Percentiles rank a stretch among this genome's conserved stretches.
Conservation (phyloP, 1,139 yeast genomes). For the Kluyveromyces sp. region DNA sequence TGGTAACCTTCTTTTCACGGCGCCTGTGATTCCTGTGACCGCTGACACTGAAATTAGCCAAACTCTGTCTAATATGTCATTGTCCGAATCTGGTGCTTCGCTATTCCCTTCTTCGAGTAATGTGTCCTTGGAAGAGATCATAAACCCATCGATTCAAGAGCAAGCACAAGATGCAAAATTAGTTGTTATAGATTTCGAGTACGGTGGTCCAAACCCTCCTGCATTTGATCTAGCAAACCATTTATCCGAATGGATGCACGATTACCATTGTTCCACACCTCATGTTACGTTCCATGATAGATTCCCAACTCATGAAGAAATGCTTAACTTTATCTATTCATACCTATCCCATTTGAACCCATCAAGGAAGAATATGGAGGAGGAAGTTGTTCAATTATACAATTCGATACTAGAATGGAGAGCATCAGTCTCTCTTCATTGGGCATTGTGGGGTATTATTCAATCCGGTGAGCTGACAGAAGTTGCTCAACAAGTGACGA, state of each 20-base stretch:
- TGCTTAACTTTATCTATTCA: constrained; percentile 62
- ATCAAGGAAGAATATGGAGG: constrained; percentile 34
- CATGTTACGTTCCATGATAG: constrained; percentile 47
- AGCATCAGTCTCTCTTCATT: constrained; percentile 65
- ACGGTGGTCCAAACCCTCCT: constrained; percentile 87
- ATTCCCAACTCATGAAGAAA: constrained; percentile 64
- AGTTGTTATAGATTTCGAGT: constrained; percentile 94
- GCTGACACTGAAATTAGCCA: constrained; percentile 32
- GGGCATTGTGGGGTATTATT: constrained; percentile 91
- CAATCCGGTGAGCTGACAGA: constrained; percentile 46
- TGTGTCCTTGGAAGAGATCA: constrained; percentile 30
- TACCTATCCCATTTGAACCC: constrained; percentile 42
- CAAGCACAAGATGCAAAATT: constrained; percentile 59
- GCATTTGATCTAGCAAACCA: constrained; percentile 90
- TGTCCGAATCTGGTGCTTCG: constrained; percentile 12
- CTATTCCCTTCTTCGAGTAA: constrained; percentile 29
- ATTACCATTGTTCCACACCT: constrained; percentile 58
- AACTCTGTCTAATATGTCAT: constrained; percentile 14
- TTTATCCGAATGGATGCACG: constrained; percentile 92
- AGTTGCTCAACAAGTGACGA: constrained; percentile 19
- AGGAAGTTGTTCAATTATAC: constrained; percentile 49
- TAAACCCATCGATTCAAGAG: constrained; percentile 32
- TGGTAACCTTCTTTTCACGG: constrained; percentile 65
- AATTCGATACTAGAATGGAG: constrained; percentile 74
- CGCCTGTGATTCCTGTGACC: constrained; percentile 25